phyloP scores from a whole-genome alignment of 352 stramenopile species.

The Aphanomyces euteiches region DNA sequence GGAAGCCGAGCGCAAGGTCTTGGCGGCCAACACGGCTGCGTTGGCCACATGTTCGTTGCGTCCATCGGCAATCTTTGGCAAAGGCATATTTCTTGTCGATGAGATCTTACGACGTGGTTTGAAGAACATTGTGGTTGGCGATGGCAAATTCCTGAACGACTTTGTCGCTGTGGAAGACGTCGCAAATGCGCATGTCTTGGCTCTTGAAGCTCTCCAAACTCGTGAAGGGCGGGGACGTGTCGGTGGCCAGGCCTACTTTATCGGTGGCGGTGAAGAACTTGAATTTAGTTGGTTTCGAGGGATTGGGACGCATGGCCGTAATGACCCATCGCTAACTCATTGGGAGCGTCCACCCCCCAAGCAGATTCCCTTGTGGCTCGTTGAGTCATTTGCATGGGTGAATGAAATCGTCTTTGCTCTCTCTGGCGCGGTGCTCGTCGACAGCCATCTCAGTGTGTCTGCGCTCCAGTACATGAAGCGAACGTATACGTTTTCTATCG shows the following conservation, averaged over 20 bases:
- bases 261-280: slow-evolving; percentile 34
- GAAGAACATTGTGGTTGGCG: neutral
- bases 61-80: neutral
- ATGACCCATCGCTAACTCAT: neutral
- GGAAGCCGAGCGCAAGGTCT: neutral
- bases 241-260: slow-evolving; percentile 35
- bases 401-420: neutral
- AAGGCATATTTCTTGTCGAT: neutral
- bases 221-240: neutral
- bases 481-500: neutral
- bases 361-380: neutral
- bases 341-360: neutral
- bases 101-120: neutral
- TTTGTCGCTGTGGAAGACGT: neutral
- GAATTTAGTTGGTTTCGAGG: no score
- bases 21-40: neutral
- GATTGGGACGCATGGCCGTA: no score
- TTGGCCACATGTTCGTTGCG: neutral
- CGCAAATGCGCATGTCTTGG: neutral
- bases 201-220: neutral
- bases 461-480: neutral
- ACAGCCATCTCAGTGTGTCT: neutral
- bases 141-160: neutral
- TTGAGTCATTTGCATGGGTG: neutral
- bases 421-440: neutral